These are phyloP conservation scores for Ophiostoma triangulosporum DNA, from an alignment of 2,329 filamentous ascomycete species.

Conservation along the genomic window DNA sequence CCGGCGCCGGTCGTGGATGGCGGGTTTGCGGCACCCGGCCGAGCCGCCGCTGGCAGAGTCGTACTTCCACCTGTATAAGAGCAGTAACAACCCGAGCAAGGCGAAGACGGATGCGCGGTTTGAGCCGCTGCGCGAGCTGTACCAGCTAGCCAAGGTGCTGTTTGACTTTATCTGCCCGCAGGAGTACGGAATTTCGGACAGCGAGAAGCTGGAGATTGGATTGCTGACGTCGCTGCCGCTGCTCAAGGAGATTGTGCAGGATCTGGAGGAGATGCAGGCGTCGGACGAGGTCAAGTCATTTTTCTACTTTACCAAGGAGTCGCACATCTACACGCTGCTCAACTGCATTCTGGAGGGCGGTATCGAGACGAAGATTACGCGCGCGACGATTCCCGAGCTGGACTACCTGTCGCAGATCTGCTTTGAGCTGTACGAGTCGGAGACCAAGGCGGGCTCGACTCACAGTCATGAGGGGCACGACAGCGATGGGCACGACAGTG, in stretches of 20 bases:
- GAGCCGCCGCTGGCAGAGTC: constrained; percentile 49
- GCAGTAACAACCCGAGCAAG: constrained; percentile 52
- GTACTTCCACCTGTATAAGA: constrained; percentile 86
- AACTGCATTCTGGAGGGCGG: constrained; percentile 97
- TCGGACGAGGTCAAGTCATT: constrained; percentile 90
- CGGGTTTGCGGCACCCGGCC: constrained; percentile 30
- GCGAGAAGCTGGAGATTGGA: constrained; percentile 96
- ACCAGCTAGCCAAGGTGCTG: constrained; percentile 82
- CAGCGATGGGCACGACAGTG: constrained; percentile 6
- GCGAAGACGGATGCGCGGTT: constrained; percentile 74
- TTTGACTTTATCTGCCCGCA: constrained; percentile 98
- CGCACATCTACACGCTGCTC: constrained; percentile 92
- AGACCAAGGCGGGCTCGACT: constrained; percentile 40
- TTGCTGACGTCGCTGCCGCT: constrained; percentile 85
- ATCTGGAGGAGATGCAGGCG: constrained; percentile 93
- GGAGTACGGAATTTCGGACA: constrained; percentile 91
- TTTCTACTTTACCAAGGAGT: constrained; percentile 99
- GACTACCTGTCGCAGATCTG: constrained; percentile 97
- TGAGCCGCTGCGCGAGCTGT: constrained; percentile 81
- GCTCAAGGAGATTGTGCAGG: constrained; percentile 90
- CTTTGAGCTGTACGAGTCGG: constrained; percentile 94
- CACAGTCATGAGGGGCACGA: constrained; percentile 1
- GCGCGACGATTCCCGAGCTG: constrained; percentile 88
- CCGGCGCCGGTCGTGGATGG: constrained; percentile 46
- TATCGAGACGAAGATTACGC: constrained; percentile 90